Evolutionary conservation across 2,329 filamentous ascomycete genomes (phyloP).

Genomic region (Botryotinia calthae): DNA sequence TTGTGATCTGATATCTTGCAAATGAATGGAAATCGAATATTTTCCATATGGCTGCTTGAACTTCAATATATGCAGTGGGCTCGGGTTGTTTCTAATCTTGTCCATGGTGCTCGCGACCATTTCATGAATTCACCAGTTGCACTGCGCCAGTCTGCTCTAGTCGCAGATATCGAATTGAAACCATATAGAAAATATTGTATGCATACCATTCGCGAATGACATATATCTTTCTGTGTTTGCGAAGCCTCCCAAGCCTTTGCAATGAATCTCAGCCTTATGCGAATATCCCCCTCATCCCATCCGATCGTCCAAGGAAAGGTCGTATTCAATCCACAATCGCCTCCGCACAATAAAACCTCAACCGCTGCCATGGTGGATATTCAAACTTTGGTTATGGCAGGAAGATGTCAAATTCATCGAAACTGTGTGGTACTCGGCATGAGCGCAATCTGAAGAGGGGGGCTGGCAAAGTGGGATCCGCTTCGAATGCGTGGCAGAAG

Average conservation of each 20-base stretch:
- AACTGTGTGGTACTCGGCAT: constrained; percentile 30
- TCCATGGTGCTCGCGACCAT: constrained; percentile 16
- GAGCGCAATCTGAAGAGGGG: constrained; percentile 16
- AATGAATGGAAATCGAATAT: background rate
- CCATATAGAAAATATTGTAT: constrained; percentile 26
- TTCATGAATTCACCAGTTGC: background rate
- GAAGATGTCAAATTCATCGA: constrained; percentile 39
- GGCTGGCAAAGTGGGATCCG: constrained; percentile 23
- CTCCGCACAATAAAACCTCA: constrained; percentile 43
- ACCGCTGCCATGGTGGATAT: constrained; percentile 46
- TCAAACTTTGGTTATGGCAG: constrained; percentile 36
- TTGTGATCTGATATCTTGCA: constrained; percentile 34
- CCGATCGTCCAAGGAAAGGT: constrained; percentile 45
- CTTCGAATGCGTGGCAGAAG: constrained; percentile 8
- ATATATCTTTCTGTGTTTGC: constrained; percentile 28
- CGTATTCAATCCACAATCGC: constrained; percentile 43
- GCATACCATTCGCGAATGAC: constrained; percentile 35
- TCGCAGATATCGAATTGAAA: constrained; percentile 8
- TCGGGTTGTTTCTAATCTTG: constrained; percentile 13
- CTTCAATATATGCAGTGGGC: background rate
- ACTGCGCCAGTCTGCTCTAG: constrained; percentile 14
- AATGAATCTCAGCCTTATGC: constrained; percentile 40
- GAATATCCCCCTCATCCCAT: constrained; percentile 43
- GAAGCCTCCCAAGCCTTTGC: constrained; percentile 39
- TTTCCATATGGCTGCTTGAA: background rate